Conservation (phyloP, 345 rosid genomes). For the Rhodamnia argentea region DNA sequence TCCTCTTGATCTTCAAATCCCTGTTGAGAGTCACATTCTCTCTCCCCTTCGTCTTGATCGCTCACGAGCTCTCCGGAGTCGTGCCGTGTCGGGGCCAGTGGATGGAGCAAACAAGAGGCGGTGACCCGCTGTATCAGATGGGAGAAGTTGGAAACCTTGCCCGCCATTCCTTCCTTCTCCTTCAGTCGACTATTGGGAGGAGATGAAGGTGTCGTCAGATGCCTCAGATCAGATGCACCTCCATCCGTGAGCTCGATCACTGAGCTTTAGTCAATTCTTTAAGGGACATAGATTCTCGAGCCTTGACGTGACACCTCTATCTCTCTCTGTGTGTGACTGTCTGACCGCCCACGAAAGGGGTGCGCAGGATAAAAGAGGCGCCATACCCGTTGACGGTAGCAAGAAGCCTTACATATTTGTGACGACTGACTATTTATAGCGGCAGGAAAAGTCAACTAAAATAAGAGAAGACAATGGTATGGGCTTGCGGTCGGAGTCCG, state of each 20-base stretch:
- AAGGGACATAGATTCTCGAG: not conserved
- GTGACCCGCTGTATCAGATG: slow-evolving; percentile 85
- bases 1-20: not conserved
- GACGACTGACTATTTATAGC: not conserved
- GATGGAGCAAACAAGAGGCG: slow-evolving; percentile 83
- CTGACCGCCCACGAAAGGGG: not conserved
- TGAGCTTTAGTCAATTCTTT: not conserved
- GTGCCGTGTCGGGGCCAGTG: slow-evolving; percentile 61
- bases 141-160: slow-evolving; percentile 65
- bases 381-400: not conserved
- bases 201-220: not conserved
- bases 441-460: not conserved
- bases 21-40: not conserved
- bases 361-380: not conserved
- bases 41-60: slow-evolving; percentile 17
- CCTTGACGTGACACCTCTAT: not conserved
- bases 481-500: too few species aligned
- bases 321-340: not conserved
- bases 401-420: not conserved
- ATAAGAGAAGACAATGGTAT: not conserved
- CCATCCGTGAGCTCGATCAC: not conserved
- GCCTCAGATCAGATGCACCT: not conserved
- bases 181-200: not conserved
- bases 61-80: slow-evolving; percentile 14
- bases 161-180: slow-evolving; percentile 14